These are phyloP conservation scores for Syncephalastrum contaminatum DNA, from an alignment of 371 early-diverging fungal species.

Conservation along the genomic window DNA sequence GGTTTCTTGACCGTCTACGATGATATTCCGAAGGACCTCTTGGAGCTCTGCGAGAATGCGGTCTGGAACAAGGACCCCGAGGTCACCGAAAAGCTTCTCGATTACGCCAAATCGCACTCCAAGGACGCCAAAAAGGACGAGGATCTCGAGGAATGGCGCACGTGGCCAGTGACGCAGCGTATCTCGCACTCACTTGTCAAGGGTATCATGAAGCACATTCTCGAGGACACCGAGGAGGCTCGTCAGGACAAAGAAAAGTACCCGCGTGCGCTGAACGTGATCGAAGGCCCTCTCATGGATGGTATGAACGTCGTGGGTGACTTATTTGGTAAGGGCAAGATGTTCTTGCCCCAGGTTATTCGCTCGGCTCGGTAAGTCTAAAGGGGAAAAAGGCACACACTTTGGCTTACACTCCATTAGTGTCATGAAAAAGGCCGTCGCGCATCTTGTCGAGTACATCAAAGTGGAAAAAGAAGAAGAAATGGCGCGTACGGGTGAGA, in stretches of 20 bases:
- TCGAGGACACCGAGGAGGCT: slow-evolving; percentile 94
- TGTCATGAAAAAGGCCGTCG: slow-evolving; percentile 94
- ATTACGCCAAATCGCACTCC: slow-evolving; percentile 82
- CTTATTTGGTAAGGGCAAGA: slow-evolving; percentile 90
- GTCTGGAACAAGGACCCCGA: slow-evolving; percentile 88
- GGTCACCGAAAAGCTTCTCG: slow-evolving; percentile 87
- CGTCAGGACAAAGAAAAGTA: slow-evolving; percentile 65
- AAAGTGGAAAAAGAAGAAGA: slow-evolving; percentile 78
- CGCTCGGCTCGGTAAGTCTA: slow-evolving; percentile 76
- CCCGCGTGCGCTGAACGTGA: slow-evolving; percentile 88
- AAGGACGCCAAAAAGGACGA: slow-evolving; percentile 73
- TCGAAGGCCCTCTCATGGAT: slow-evolving; percentile 93
- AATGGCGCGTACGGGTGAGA: slow-evolving; percentile 46
- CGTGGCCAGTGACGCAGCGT: slow-evolving; percentile 70
- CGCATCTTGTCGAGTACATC: slow-evolving; percentile 91
- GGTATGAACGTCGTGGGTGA: slow-evolving; percentile 94
- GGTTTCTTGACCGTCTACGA: slow-evolving; percentile 93
- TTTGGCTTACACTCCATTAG: slow-evolving; percentile 11
- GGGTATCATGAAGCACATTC: slow-evolving; percentile 87
- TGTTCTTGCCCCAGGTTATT: slow-evolving; percentile 97
- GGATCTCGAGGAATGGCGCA: slow-evolving; percentile 87
- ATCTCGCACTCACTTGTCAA: slow-evolving; percentile 85
- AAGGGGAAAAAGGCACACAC: background rate
- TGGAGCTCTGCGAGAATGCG: slow-evolving; percentile 89
- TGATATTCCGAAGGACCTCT: slow-evolving; percentile 89